These are phyloP conservation scores for Heliosperma pusillum DNA, from an alignment of 148 eudicot genomes.

Conservation along the genomic window DNA sequence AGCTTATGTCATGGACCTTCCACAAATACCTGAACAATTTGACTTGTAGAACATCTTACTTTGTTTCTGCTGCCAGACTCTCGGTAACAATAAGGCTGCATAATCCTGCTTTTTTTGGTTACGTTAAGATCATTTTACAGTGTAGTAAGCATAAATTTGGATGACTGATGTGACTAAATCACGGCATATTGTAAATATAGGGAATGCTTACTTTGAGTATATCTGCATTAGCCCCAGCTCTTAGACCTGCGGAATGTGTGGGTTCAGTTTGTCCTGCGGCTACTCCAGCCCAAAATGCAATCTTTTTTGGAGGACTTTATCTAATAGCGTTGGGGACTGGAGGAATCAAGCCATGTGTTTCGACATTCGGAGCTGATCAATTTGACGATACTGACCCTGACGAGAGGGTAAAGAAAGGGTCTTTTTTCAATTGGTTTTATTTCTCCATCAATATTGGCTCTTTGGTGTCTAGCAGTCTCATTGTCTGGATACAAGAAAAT, in stretches of 20 bases:
- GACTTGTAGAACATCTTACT: too few species aligned
- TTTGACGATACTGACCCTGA: constrained; percentile 45
- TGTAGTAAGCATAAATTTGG: too few species aligned
- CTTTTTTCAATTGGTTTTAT: constrained; percentile 51
- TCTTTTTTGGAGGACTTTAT: constrained; percentile 48
- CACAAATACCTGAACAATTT: too few species aligned
- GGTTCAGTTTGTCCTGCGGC: constrained; percentile 43
- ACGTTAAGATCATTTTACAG: too few species aligned
- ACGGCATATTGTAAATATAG: constrained; percentile 13
- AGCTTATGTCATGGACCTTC: too few species aligned
- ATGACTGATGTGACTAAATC: background rate
- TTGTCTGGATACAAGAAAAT: constrained; percentile 49
- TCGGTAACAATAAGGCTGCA: too few species aligned
- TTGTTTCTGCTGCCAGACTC: too few species aligned
- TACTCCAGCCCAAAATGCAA: constrained; percentile 33
- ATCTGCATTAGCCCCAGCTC: constrained; percentile 44
- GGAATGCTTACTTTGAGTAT: constrained; percentile 49
- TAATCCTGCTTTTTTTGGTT: too few species aligned
- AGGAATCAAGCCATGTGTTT: constrained; percentile 55
- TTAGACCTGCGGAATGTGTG: constrained; percentile 32
- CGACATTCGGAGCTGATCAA: constrained; percentile 59
- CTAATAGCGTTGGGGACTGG: constrained; percentile 50
- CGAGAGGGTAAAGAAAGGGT: constrained; percentile 45
- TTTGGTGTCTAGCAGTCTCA: constrained; percentile 34
- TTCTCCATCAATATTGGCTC: constrained; percentile 50